Evolutionary conservation across 768 basidiomycete species (phyloP).

Genomic region (Hydnomerulius pinastri): DNA sequence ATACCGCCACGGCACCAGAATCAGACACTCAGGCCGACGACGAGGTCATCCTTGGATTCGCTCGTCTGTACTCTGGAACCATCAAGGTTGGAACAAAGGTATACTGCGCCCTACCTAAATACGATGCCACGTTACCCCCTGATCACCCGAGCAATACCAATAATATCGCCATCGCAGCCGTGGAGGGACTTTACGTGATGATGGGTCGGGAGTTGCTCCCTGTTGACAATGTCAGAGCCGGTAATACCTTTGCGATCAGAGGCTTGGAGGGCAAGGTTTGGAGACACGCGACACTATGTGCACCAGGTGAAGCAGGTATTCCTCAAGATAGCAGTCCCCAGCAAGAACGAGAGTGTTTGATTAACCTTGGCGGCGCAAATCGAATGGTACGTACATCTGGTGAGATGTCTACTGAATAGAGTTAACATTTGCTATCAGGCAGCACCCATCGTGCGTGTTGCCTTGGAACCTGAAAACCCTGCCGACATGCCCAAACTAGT

Average conservation of each 20-base stretch:
- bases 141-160: constrained; percentile 68
- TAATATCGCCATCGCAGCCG: constrained; percentile 58
- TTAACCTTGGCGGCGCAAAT: constrained; percentile 78
- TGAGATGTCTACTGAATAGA: background rate
- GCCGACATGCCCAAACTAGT: constrained; percentile 90
- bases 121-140: constrained; percentile 61
- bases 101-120: constrained; percentile 86
- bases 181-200: constrained; percentile 89
- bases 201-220: constrained; percentile 95
- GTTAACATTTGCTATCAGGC: constrained; percentile 43
- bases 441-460: constrained; percentile 93
- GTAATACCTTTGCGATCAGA: constrained; percentile 91
- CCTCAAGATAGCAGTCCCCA: constrained; percentile 31
- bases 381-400: constrained; percentile 51
- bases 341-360: constrained; percentile 52
- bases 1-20: background rate
- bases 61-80: constrained; percentile 90
- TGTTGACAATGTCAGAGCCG: constrained; percentile 81
- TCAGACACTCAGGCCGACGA: constrained; percentile 5
- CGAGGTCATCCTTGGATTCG: constrained; percentile 89
- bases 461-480: constrained; percentile 80
- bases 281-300: constrained; percentile 88
- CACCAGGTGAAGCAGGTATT: constrained; percentile 51
- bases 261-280: constrained; percentile 90
- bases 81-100: constrained; percentile 64